Conservation (phyloP, 2,329 filamentous ascomycete genomes). For the Colletotrichum abscissum region DNA sequence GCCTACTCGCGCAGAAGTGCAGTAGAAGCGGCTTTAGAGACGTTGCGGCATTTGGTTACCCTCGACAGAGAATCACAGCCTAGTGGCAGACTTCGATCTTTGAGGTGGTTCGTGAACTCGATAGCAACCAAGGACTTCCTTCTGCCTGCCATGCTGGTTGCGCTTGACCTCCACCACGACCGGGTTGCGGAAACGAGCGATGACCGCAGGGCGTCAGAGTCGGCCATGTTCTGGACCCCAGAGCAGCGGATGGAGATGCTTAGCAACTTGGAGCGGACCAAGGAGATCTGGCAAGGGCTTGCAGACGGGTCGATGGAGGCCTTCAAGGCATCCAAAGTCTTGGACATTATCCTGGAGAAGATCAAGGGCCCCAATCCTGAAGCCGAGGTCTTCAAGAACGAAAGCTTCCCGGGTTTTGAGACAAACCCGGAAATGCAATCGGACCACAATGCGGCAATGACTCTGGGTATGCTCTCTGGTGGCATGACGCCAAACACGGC, state of each 20-base stretch:
- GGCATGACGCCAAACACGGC: slow-evolving; percentile 47
- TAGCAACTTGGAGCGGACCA: slow-evolving; percentile 75
- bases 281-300: slow-evolving; percentile 83
- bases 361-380: slow-evolving; percentile 63
- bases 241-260: slow-evolving; percentile 81
- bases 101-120: slow-evolving; percentile 83
- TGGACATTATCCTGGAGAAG: slow-evolving; percentile 88
- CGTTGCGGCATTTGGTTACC: slow-evolving; percentile 81
- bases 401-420: slow-evolving; percentile 42
- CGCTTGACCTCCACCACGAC: slow-evolving; percentile 83
- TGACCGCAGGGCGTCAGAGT: slow-evolving; percentile 53
- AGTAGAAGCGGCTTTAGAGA: slow-evolving; percentile 86
- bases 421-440: slow-evolving; percentile 42
- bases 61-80: slow-evolving; percentile 80
- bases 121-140: slow-evolving; percentile 88
- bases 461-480: slow-evolving; percentile 55
- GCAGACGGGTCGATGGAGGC: slow-evolving; percentile 87
- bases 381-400: slow-evolving; percentile 36
- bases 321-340: slow-evolving; percentile 83
- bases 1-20: slow-evolving; percentile 85
- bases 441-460: slow-evolving; percentile 54
- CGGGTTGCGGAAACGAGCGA: slow-evolving; percentile 58
- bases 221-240: slow-evolving; percentile 66
- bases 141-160: slow-evolving; percentile 85
- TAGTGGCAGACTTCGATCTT: slow-evolving; percentile 76